A percentile compares a stretch with the other conserved stretches of the same genome.
phyloP scores from a whole-genome alignment of 306 rosid genomes.

The Bauhinia variegata region DNA sequence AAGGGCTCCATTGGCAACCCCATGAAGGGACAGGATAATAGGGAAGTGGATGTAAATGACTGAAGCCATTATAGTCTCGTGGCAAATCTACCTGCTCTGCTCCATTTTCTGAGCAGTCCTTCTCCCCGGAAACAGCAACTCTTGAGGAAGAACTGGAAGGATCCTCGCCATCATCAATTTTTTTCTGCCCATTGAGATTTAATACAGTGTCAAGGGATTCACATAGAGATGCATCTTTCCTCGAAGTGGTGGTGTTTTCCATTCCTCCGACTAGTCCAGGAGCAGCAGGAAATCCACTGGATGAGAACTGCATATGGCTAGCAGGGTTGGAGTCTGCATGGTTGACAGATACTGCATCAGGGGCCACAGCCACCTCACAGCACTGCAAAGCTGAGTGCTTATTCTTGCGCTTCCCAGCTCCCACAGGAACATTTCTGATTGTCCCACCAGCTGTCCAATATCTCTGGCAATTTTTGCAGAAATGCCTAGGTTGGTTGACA shows the following conservation, averaged over 20 bases:
- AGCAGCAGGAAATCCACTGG: conserved; percentile 26
- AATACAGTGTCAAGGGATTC: conserved; percentile 49
- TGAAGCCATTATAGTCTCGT: conserved; percentile 27
- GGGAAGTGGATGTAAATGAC: conserved; percentile 44
- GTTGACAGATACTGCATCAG: conserved; percentile 32
- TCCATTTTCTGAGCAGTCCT: conserved; percentile 36
- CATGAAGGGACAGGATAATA: conserved; percentile 51
- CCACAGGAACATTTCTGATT: conserved; percentile 64
- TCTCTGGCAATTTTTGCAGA: conserved; percentile 69
- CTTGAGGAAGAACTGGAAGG: conserved; percentile 40
- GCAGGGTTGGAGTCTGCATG: conserved; percentile 33
- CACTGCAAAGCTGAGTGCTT: conserved; percentile 40
- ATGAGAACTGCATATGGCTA: conserved; percentile 18
- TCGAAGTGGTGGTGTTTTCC: conserved; percentile 11
- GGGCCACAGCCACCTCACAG: conserved; percentile 30
- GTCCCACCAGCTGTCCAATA: conserved; percentile 81
- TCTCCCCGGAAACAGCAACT: conserved; percentile 37
- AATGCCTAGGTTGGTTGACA: conserved; percentile 70
- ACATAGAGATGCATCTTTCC: conserved; percentile 49
- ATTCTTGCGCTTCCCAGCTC: conserved; percentile 66
- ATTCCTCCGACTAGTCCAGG: conserved; percentile 33
- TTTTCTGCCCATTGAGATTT: conserved; percentile 44
- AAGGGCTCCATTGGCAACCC: conserved; percentile 53
- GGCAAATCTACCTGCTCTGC: conserved; percentile 33
- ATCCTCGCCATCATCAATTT: conserved; percentile 38